Evolutionary conservation across 2,329 filamentous ascomycete species (phyloP).

Genomic region (Fusarium protoensiforme): DNA sequence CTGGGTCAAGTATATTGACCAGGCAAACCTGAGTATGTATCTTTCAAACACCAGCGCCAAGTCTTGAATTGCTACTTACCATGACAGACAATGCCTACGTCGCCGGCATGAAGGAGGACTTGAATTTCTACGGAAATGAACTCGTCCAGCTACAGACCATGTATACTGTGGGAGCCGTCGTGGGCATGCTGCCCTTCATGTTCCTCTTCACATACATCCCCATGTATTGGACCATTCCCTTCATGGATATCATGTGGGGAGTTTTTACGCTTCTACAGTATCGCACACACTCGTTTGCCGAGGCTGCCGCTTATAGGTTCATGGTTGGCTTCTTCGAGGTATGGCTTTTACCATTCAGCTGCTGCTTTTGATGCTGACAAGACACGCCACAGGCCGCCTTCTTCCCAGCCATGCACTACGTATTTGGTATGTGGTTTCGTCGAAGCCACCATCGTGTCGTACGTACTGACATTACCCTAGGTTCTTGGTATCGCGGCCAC

Average conservation of each 20-base stretch:
- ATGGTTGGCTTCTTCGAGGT: slow-evolving; percentile 63
- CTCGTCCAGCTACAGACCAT: not conserved
- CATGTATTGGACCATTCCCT: slow-evolving; percentile 62
- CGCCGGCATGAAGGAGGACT: not conserved
- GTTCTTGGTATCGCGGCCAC: slow-evolving; percentile 61
- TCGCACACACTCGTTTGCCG: slow-evolving; percentile 57
- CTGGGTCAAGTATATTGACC: slow-evolving; percentile 39
- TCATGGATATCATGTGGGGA: slow-evolving; percentile 64
- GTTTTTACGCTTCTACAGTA: slow-evolving; percentile 68
- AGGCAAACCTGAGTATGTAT: slow-evolving; percentile 42
- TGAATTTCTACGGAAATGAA: not conserved
- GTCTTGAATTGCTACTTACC: not conserved
- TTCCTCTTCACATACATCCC: slow-evolving; percentile 54
- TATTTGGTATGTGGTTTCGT: not conserved
- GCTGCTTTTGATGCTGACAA: not conserved
- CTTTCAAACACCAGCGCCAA: slow-evolving; percentile 39
- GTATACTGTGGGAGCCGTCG: not conserved
- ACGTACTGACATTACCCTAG: slow-evolving; percentile 26
- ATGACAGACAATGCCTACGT: not conserved
- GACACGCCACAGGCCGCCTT: not conserved
- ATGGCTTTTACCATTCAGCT: not conserved
- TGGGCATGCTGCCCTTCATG: not conserved
- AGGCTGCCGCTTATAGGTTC: slow-evolving; percentile 64
- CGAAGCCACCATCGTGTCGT: rapidly evolving
- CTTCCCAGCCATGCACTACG: not conserved